phyloP scores from a whole-genome alignment of 371 early-diverging fungal genomes.

The Mortierella sp. region DNA sequence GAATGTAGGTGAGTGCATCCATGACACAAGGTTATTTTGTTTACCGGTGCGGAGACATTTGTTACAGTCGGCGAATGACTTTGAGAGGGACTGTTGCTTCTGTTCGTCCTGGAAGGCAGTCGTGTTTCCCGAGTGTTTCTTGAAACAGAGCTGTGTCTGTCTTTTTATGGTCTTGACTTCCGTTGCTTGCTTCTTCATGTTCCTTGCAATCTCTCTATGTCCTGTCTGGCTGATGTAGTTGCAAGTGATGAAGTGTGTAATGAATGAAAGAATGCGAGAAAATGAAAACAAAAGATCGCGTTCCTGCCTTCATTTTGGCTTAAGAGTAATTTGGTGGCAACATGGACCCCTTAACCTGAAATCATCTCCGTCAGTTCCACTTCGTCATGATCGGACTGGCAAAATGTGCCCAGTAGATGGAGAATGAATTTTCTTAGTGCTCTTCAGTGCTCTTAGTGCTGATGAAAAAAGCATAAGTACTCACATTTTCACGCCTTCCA shows the following conservation, averaged over 20 bases:
- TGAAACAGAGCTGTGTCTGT: slow-evolving; percentile 45
- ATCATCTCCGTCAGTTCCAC: neutral
- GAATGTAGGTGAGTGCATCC: neutral
- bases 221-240: neutral
- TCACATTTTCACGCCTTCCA: neutral
- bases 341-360: neutral
- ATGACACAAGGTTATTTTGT: neutral
- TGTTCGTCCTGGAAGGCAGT: slow-evolving; percentile 24
- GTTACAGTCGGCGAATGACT: slow-evolving; percentile 17
- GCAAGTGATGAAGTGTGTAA: neutral
- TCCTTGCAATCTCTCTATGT: neutral
- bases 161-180: slow-evolving; percentile 18
- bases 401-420: neutral
- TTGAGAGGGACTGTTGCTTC: slow-evolving; percentile 10
- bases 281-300: neutral
- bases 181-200: slow-evolving; percentile 8
- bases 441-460: too few species aligned
- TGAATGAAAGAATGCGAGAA: neutral
- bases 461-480: neutral
- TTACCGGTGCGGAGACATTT: slow-evolving; percentile 45
- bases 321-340: neutral
- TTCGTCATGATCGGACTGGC: neutral
- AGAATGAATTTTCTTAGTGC: too few species aligned
- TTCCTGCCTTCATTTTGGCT: neutral
- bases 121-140: slow-evolving; percentile 45